Conservation (phyloP, 306 rosid genomes). For the Biancaea sappan region DNA sequence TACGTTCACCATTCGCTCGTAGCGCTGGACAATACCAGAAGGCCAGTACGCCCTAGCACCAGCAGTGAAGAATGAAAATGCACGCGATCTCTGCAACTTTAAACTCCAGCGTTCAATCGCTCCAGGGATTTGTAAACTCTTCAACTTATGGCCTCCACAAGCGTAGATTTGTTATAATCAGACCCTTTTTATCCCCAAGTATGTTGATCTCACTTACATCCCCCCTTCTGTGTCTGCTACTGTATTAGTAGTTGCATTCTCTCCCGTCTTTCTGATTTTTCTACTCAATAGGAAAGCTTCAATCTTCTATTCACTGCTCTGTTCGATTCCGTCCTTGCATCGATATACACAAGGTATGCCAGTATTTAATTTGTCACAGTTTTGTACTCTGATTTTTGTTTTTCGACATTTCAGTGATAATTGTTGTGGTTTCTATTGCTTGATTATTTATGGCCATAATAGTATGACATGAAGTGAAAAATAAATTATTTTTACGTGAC, state of each 20-base stretch:
- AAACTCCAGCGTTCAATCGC: constrained; percentile 20
- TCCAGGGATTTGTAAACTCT: constrained; percentile 14
- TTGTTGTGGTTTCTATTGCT: not conserved
- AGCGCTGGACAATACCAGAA: not conserved
- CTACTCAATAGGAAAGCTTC: constrained; percentile 32
- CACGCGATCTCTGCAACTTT: constrained; percentile 25
- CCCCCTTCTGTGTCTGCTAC: not conserved
- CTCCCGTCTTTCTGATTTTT: not conserved
- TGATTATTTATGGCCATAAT: not conserved
- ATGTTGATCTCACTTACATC: constrained; percentile 6
- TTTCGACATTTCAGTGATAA: not conserved
- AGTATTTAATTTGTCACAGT: not conserved
- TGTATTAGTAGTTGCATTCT: not conserved
- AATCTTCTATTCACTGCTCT: constrained; percentile 47
- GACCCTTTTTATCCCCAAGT: constrained; percentile 46
- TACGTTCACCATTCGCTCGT: not conserved
- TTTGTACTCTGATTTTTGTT: not conserved
- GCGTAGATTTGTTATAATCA: constrained; percentile 10
- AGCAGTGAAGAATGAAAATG: constrained; percentile 25
- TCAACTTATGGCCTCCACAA: constrained; percentile 26
- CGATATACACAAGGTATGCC: constrained; percentile 82
- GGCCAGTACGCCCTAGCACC: not conserved
- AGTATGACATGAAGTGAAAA: not conserved
- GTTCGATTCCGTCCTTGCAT: constrained; percentile 85
- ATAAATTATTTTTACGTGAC: not conserved